phyloP scores from a whole-genome alignment of 805 yeast species.

The Candida morakotiae region DNA sequence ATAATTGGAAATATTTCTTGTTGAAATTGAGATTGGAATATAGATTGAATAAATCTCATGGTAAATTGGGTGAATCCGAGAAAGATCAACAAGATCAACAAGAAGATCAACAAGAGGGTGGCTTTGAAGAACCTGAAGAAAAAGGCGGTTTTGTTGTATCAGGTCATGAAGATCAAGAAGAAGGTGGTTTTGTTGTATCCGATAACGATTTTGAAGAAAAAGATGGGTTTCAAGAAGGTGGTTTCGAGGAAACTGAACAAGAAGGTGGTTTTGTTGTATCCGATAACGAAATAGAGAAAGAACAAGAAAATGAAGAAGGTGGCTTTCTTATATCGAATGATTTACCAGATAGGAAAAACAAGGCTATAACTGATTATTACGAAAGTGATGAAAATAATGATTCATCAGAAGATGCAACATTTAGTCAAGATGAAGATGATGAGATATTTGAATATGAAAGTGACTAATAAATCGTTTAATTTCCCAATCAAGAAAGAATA shows the following conservation, averaged over 20 bases:
- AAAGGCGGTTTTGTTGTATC: constrained; percentile 7
- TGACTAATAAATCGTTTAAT: constrained; percentile 8
- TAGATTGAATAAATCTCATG: constrained; percentile 48
- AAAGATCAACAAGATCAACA: no score
- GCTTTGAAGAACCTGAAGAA: no score
- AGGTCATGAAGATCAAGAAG: constrained; percentile 7
- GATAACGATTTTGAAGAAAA: constrained; percentile 8
- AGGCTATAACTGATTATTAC: not conserved
- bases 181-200: constrained; percentile 14
- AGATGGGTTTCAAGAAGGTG: constrained; percentile 9
- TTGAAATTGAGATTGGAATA: constrained; percentile 45
- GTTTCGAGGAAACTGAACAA: no score
- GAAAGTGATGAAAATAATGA: constrained; percentile 4
- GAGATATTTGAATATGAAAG: constrained; percentile 43
- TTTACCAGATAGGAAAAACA: not conserved
- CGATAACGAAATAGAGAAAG: constrained; percentile 8
- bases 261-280: constrained; percentile 17
- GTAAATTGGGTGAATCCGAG: constrained; percentile 30
- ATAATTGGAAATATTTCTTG: constrained; percentile 51
- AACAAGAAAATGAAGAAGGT: constrained; percentile 9
- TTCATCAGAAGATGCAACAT: constrained; percentile 5
- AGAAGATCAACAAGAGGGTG: constrained; percentile 9
- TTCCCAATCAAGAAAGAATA: not conserved
- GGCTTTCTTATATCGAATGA: not conserved
- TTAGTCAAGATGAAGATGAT: constrained; percentile 19